Base-by-base conservation (phyloP, 2,329 filamentous ascomycete genomes). In the Zasmidium citrigriseum region DNA sequence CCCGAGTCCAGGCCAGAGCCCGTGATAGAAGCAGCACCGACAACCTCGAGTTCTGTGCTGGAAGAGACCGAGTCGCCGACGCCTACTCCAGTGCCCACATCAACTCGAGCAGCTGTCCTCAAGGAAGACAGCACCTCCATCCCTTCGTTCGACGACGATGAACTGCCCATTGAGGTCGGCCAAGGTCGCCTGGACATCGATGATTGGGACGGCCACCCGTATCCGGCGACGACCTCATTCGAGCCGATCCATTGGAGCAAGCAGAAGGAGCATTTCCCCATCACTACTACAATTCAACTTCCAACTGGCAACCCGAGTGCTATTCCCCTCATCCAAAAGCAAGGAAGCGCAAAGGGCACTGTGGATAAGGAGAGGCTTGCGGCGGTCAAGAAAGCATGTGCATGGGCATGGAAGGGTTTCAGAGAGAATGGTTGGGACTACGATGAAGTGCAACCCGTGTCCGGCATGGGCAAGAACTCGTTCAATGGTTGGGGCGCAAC, bases 401-500 rank as follows among this genome's bases (percentile, higher is more conserved):
- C 84, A 67, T 88, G 88, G 67, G 87, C 91, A 0, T 98, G 95
- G 93, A 76, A 79, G 3, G 91, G 90, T 34, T 98, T 98, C 76
- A 89, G 84, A 69, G 80, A 86, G 60, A 82, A 87, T 67, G 93
- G 93, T 11, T 95, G 90, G 86, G 84, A 87, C 61, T 90, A 96
- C 66, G 95, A 98, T 70, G 95, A 98, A 77, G 76, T 98, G 16
- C 82, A 78, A 46, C 95, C 95, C 1, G 79, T 93, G 10, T 83
- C 85, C 25, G 87, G 87, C 52, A 78, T 77, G 14, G 85, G 80
- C 63, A 84, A 85, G 18, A 89, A 97, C 70, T 90, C 91, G 0
- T 98, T 98, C 74, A 93, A 91, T 70, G 91, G 89, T 51, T 96
- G 92, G 92, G 90, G 90, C 18, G 92, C 92, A 16, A 96, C 92